Evolutionary conservation across 2,329 filamentous ascomycete species (phyloP).

Genomic region (Calonectria hawksworthii): DNA sequence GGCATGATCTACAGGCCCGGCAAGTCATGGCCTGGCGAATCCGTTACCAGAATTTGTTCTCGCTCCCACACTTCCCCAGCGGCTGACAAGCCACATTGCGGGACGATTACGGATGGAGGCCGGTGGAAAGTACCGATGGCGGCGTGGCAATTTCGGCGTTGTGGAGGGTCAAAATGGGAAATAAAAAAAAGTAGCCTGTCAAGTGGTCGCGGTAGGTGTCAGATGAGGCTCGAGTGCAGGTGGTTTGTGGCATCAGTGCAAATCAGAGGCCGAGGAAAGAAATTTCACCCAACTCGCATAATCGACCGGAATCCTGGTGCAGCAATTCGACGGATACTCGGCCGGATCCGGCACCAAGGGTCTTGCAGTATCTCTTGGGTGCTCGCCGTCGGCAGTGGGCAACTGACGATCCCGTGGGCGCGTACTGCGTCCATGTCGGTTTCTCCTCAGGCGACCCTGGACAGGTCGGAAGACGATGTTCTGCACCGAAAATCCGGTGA

Average conservation of each 20-base stretch:
- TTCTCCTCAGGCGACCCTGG: constrained; percentile 16
- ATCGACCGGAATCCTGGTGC: constrained; percentile 7
- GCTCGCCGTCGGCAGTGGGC: constrained; percentile 19
- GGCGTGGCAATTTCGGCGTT: constrained; percentile 14
- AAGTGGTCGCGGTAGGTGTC: not conserved
- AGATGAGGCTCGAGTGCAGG: constrained; percentile 1
- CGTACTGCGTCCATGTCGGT: not conserved
- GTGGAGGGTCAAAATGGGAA: constrained; percentile 2
- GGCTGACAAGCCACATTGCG: constrained; percentile 27
- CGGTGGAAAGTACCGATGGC: not conserved
- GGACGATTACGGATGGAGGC: constrained; percentile 15
- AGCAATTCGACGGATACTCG: constrained; percentile 16
- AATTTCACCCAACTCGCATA: constrained; percentile 17
- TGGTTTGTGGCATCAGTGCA: constrained; percentile 8
- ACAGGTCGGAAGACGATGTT: not conserved
- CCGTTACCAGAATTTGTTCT: not conserved
- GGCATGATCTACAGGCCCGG: constrained; percentile 30
- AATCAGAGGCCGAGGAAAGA: constrained; percentile 22
- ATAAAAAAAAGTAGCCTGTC: not conserved
- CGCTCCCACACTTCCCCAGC: constrained; percentile 14
- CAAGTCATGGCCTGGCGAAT: constrained; percentile 9
- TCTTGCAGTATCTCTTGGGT: not conserved
- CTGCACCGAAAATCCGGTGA: constrained; percentile 15
- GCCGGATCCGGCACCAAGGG: constrained; percentile 18
- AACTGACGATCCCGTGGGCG: constrained; percentile 11